Conservation (phyloP, 768 basidiomycete species). For the Coprinopsis strossmayeri region DNA sequence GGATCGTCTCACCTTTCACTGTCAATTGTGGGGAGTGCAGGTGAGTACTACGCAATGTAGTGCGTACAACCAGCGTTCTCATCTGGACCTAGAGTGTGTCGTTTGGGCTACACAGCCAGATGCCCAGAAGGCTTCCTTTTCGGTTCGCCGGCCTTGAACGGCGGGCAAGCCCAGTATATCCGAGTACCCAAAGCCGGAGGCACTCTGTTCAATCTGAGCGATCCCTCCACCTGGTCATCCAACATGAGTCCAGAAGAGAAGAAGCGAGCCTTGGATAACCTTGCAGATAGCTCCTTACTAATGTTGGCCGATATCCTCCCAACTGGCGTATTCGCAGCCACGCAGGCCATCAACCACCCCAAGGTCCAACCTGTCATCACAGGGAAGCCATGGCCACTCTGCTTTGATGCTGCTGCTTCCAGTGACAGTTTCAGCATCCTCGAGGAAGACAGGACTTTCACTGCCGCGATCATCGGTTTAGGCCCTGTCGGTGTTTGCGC, state of each 20-base stretch:
- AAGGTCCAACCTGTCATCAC: slow-evolving; percentile 58
- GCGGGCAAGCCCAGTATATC: slow-evolving; percentile 76
- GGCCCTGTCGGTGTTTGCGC: slow-evolving; percentile 79
- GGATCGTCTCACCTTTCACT: slow-evolving; percentile 76
- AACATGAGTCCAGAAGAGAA: slow-evolving; percentile 28
- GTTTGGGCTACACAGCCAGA: slow-evolving; percentile 65
- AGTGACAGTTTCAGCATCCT: slow-evolving; percentile 27
- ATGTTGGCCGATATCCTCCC: slow-evolving; percentile 76
- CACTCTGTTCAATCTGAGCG: slow-evolving; percentile 60
- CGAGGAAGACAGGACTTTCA: slow-evolving; percentile 44
- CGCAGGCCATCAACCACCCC: slow-evolving; percentile 67
- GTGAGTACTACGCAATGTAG: no score
- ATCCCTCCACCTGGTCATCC: slow-evolving; percentile 41
- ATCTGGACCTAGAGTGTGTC: slow-evolving; percentile 71
- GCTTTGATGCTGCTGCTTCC: slow-evolving; percentile 23
- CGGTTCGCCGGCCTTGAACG: slow-evolving; percentile 59
- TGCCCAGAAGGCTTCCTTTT: slow-evolving; percentile 58
- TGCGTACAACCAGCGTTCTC: no score
- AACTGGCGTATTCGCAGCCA: slow-evolving; percentile 70
- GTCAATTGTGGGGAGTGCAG: slow-evolving; percentile 83
- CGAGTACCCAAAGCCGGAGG: slow-evolving; percentile 78
- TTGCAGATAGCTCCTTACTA: slow-evolving; percentile 62
- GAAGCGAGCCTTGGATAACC: slow-evolving; percentile 28
- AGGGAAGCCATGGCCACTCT: slow-evolving; percentile 53
- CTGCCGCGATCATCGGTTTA: slow-evolving; percentile 64